Evolutionary conservation across 116 monocot genomes (phyloP), one percentile per base, ranked within the genome.

Genomic region (Dioscorea cayenensis): DNA sequence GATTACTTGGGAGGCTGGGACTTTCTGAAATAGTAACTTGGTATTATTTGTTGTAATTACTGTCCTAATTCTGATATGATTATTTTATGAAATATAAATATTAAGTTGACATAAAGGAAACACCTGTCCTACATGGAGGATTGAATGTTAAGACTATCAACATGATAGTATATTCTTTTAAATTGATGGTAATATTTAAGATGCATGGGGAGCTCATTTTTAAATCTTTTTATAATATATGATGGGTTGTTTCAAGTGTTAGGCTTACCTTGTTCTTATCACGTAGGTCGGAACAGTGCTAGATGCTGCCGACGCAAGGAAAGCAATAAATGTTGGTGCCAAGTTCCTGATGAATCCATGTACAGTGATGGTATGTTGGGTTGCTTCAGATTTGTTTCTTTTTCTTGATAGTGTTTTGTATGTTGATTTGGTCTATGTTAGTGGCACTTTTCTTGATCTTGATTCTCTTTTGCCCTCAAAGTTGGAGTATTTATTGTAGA

Each of bases 331-430:
- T 48, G 92, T 85, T 37, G 95, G 95, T 6, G 92, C 92, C 48
- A 89, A 84, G 75, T 92, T 95, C 82, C 81, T 95, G 27, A 92
- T 92, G 92, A 90, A 90, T 78, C 95, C 95, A 80, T 67, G 68
- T 66, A 90, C 87, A 37, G 68, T 95, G 66, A 80, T 83, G 84
- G 95, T 92, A 55, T 29, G 14, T 49, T 62, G 36, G 68, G 28
- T 29, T 13, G 55, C 68, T 72, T 63, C 3, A 29, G 23, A 16
- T 48, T n/a, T 66, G 10, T 32, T 71, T 62, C 9, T 58, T 51
- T 71, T 71, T 6, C 8, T 21, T 43, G 43, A 12, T 43, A 43
- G 11, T 8, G 43, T 7, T 12, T 43, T 6, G 6, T 43, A 4
- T 32, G 32, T 43, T 43, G 11, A 43, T 43, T 43, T 12, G 12